These are phyloP conservation scores for Torulaspora gathmanii DNA, from an alignment of 805 yeast genomes.

Conservation along the genomic window DNA sequence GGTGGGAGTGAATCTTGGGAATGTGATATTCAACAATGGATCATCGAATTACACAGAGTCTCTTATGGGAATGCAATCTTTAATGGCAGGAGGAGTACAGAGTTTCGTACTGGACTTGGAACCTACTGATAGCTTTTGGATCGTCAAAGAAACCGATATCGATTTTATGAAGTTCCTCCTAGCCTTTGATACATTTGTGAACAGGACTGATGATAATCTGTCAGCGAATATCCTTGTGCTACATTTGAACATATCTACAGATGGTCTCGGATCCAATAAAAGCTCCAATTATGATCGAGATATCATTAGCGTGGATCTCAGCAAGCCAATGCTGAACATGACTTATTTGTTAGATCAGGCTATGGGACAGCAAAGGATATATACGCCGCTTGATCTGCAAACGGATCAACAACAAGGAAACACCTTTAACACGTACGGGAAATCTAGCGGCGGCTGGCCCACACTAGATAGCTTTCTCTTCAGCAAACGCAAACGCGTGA, in stretches of 20 bases:
- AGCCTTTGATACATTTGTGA: slow-evolving; percentile 36
- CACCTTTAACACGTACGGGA: slow-evolving; percentile 19
- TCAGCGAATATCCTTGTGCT: slow-evolving; percentile 43
- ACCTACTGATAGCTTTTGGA: slow-evolving; percentile 44
- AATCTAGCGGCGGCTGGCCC: slow-evolving; percentile 33
- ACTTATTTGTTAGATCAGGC: slow-evolving; percentile 20
- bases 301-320: background rate
- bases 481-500: slow-evolving; percentile 33
- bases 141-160: slow-evolving; percentile 19
- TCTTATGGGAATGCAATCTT: slow-evolving; percentile 24
- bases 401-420: slow-evolving; percentile 20
- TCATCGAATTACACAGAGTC: slow-evolving; percentile 35
- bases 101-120: slow-evolving; percentile 51
- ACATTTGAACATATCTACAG: slow-evolving; percentile 34
- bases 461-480: slow-evolving; percentile 36
- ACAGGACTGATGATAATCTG: slow-evolving; percentile 43
- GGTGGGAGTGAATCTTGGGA: slow-evolving; percentile 39
- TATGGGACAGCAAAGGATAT: slow-evolving; percentile 24
- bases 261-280: background rate
- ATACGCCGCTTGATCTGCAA: slow-evolving; percentile 29
- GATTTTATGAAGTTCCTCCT: slow-evolving; percentile 27
- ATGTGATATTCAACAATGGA: slow-evolving; percentile 27
- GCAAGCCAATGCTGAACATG: slow-evolving; percentile 11
- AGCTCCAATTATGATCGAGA: background rate
- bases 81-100: slow-evolving; percentile 45